Conservation (phyloP, 108 stramenopile genomes). For the Cyclotella sp. region DNA sequence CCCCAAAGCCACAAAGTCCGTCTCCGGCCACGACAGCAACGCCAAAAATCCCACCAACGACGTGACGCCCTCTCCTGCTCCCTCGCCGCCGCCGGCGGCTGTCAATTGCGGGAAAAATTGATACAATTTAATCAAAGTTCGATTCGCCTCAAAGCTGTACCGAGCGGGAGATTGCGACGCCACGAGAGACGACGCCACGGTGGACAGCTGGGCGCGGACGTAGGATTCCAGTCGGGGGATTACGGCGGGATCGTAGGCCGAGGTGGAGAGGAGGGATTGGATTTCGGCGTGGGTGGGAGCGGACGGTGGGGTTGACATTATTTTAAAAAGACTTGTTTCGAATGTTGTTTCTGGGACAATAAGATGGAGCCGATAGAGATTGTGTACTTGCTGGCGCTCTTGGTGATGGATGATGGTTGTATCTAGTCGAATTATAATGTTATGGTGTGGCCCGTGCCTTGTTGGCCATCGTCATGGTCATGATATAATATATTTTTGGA, state of each 20-base stretch:
- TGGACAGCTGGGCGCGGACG: slow-evolving; percentile 75
- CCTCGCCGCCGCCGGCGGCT: background rate
- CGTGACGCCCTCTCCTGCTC: slow-evolving; percentile 29
- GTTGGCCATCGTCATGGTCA: too few relatives aligned
- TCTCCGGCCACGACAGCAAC: slow-evolving; percentile 68
- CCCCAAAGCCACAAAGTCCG: slow-evolving; percentile 72
- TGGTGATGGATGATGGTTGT: too few relatives aligned
- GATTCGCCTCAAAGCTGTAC: slow-evolving; percentile 84
- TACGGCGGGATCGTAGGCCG: slow-evolving; percentile 63
- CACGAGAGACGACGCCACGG: slow-evolving; percentile 55
- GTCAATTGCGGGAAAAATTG: slow-evolving; percentile 73
- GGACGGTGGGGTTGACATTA: slow-evolving; percentile 1
- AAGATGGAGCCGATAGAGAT: background rate
- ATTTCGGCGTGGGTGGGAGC: slow-evolving; percentile 43
- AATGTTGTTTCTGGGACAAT: background rate
- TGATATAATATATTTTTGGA: too few relatives aligned
- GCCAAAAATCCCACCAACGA: slow-evolving; percentile 66
- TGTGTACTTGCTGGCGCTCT: too few relatives aligned
- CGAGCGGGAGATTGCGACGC: slow-evolving; percentile 42
- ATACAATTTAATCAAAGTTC: slow-evolving; percentile 78
- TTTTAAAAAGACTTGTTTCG: background rate
- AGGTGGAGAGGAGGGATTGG: slow-evolving; percentile 45
- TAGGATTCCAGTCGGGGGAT: slow-evolving; percentile 72
- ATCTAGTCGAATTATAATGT: too few relatives aligned
- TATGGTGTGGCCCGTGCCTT: too few relatives aligned